These are phyloP conservation scores for Mycena galopus DNA, from an alignment of 768 basidiomycete species.

Conservation along the genomic window DNA sequence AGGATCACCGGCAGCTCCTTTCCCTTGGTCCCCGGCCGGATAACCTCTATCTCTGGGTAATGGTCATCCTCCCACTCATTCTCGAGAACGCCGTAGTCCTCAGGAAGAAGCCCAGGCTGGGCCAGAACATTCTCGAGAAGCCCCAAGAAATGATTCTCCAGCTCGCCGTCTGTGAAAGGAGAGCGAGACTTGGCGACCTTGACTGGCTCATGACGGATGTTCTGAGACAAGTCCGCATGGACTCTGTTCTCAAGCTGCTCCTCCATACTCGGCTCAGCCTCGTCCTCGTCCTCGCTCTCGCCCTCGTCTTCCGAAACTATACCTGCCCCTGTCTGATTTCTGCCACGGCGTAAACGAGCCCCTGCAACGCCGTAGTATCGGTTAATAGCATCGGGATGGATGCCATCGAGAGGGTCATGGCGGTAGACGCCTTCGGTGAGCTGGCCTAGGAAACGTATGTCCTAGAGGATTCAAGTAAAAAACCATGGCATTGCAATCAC, in stretches of 20 bases:
- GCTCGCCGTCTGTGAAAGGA: background rate
- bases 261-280: background rate
- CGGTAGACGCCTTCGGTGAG: no score
- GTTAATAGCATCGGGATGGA: no score
- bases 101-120: background rate
- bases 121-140: background rate
- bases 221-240: background rate
- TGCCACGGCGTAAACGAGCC: background rate
- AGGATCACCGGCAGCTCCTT: slow-evolving; percentile 8
- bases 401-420: no score
- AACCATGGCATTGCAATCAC: no score
- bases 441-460: slow-evolving; percentile 17
- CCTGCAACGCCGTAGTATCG: slow-evolving; percentile 14
- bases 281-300: background rate
- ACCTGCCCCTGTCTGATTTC: slow-evolving; percentile 8
- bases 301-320: background rate
- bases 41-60: slow-evolving; percentile 8
- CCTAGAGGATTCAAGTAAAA: no score
- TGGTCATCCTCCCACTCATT: slow-evolving; percentile 13
- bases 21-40: slow-evolving; percentile 1
- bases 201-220: slow-evolving; percentile 14
- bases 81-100: slow-evolving; percentile 1
- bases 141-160: background rate
- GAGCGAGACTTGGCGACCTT: slow-evolving; percentile 5
- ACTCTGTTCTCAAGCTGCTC: slow-evolving; percentile 10